phyloP scores from a whole-genome alignment of 2,329 filamentous ascomycete species.

The Aspergillus niger region DNA sequence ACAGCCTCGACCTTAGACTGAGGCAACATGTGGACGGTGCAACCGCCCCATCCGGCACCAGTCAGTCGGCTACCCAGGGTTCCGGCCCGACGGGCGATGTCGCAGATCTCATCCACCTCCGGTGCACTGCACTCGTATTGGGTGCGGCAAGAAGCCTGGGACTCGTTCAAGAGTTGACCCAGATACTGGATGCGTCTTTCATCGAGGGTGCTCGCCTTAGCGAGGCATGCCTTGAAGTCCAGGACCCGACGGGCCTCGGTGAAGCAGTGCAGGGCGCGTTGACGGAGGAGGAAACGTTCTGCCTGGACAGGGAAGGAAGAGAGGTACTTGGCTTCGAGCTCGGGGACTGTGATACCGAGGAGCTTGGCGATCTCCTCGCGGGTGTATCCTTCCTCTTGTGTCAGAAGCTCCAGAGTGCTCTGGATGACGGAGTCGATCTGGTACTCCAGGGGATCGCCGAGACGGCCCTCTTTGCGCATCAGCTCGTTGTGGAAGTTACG shows the following conservation, averaged over 20 bases:
- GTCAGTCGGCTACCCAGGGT: constrained; percentile 84
- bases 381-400: constrained; percentile 81
- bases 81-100: constrained; percentile 74
- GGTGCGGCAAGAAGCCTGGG: constrained; percentile 82
- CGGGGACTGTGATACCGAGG: constrained; percentile 67
- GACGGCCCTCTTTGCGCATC: constrained; percentile 58
- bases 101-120: constrained; percentile 87
- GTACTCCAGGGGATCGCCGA: constrained; percentile 56
- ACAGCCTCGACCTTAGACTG: constrained; percentile 78
- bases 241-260: constrained; percentile 84
- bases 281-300: constrained; percentile 81
- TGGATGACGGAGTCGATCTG: constrained; percentile 75
- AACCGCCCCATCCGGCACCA: constrained; percentile 95
- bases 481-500: constrained; percentile 85
- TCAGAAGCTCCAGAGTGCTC: constrained; percentile 70
- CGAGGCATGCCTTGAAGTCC: constrained; percentile 77
- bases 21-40: constrained; percentile 89
- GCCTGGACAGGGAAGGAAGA: constrained; percentile 87
- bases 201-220: constrained; percentile 54
- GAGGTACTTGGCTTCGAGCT: constrained; percentile 77
- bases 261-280: constrained; percentile 89
- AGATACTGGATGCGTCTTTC: constrained; percentile 71
- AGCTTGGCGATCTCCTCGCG: constrained; percentile 77
- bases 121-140: constrained; percentile 89
- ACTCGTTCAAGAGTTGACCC: constrained; percentile 83